A percentile compares a stretch with the other conserved stretches of the same genome.
These are phyloP conservation scores for Artemisia tridentata DNA, from an alignment of 129 eudicot species.

Conservation along the genomic window DNA sequence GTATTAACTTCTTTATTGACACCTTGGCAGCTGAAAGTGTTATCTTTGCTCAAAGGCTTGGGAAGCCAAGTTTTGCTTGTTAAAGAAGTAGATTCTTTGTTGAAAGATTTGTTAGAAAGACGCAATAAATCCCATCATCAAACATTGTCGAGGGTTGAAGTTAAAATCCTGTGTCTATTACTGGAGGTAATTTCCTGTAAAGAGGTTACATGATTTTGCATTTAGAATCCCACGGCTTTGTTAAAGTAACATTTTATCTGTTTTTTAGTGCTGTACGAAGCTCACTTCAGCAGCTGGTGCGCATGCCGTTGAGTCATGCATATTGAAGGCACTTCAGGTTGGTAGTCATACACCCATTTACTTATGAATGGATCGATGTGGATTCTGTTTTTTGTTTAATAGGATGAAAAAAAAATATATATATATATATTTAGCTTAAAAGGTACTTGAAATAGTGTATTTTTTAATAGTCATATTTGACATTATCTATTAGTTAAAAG, in stretches of 20 bases:
- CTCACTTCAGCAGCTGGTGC: constrained; percentile 40
- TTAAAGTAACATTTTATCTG: background rate
- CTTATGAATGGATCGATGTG: background rate
- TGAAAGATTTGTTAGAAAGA: constrained; percentile 57
- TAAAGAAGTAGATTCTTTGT: constrained; percentile 48
- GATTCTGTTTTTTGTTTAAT: background rate
- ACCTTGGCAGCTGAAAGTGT: constrained; percentile 57
- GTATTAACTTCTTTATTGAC: constrained; percentile 6
- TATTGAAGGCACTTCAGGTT: constrained; percentile 72
- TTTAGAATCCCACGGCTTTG: constrained; percentile 1
- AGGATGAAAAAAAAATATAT: too few species aligned
- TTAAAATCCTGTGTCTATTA: constrained; percentile 63
- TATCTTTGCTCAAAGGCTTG: constrained; percentile 70
- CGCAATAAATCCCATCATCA: constrained; percentile 31
- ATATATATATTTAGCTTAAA: background rate
- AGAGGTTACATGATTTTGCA: background rate
- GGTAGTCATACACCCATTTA: constrained; percentile 9
- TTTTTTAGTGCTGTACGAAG: constrained; percentile 49
- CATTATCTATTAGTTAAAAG: background rate
- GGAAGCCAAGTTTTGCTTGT: constrained; percentile 58
- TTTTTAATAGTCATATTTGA: background rate
- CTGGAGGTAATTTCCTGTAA: constrained; percentile 53
- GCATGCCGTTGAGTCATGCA: constrained; percentile 36
- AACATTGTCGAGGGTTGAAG: constrained; percentile 58
- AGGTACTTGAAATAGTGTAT: background rate